Conservation (phyloP, 768 basidiomycete genomes). For the Sarcomyxa edulis region DNA sequence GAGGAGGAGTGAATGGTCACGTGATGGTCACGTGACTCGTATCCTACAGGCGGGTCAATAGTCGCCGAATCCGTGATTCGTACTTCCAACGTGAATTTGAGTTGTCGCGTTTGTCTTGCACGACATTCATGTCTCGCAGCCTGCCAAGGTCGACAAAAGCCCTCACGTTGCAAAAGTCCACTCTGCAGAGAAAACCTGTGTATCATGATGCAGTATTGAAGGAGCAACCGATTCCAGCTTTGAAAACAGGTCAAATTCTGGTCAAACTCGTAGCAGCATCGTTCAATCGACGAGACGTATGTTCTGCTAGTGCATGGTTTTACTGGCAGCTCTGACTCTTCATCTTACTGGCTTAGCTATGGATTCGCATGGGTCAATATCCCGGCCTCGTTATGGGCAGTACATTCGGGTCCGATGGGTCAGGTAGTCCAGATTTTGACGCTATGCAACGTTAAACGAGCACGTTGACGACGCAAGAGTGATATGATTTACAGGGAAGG, state of each 20-base stretch:
- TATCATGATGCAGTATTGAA: constrained; percentile 56
- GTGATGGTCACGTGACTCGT: too few species aligned
- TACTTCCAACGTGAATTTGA: not conserved
- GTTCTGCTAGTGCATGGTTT: constrained; percentile 2
- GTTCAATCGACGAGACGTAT: constrained; percentile 76
- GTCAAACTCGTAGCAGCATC: constrained; percentile 65
- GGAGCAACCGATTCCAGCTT: constrained; percentile 40
- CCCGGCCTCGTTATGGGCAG: constrained; percentile 55
- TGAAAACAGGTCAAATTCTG: constrained; percentile 54
- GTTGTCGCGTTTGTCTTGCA: too few species aligned
- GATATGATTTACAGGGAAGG: constrained; percentile 53
- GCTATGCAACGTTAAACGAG: not conserved
- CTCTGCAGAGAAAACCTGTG: constrained; percentile 29
- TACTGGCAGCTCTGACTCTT: not conserved
- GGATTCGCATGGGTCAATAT: constrained; percentile 68
- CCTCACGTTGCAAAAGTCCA: constrained; percentile 41
- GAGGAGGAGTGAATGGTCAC: too few species aligned
- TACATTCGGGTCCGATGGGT: constrained; percentile 69
- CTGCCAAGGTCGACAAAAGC: constrained; percentile 41
- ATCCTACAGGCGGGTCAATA: too few species aligned
- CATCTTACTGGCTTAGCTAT: constrained; percentile 41
- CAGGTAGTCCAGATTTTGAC: constrained; percentile 60
- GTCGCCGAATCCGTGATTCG: too few species aligned
- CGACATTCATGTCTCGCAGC: constrained; percentile 7
- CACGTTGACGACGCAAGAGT: too few species aligned